These are phyloP conservation scores for Boechera divaricarpa DNA, from an alignment of 345 rosid genomes.

Conservation along the genomic window DNA sequence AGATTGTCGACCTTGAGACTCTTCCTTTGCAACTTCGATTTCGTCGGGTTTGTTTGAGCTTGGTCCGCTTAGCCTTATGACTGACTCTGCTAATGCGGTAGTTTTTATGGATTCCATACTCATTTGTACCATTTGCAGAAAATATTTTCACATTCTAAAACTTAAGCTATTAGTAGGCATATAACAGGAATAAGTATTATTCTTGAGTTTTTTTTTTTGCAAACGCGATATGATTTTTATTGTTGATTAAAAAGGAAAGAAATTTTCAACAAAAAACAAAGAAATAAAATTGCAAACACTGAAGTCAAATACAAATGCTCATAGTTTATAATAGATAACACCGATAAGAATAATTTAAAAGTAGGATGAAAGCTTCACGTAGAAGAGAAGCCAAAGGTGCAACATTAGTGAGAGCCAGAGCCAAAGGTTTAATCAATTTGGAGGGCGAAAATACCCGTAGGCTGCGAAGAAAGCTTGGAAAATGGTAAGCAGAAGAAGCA, in stretches of 20 bases:
- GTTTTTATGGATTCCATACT: too few relatives aligned
- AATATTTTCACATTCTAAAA: too few relatives aligned
- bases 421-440: background rate
- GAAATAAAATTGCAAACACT: background rate
- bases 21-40: too few relatives aligned
- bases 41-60: too few relatives aligned
- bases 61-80: too few relatives aligned
- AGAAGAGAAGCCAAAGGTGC: background rate
- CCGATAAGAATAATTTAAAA: background rate
- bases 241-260: background rate
- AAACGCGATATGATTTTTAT: background rate
- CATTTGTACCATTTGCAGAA: too few relatives aligned
- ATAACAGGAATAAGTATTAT: background rate
- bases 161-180: too few relatives aligned
- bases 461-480: slow-evolving; percentile 30
- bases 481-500: slow-evolving; percentile 31
- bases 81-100: too few relatives aligned
- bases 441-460: slow-evolving; percentile 18
- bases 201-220: background rate
- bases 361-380: background rate
- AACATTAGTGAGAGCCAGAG: background rate
- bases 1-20: too few relatives aligned
- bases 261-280: too few relatives aligned
- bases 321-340: background rate
- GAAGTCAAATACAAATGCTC: background rate